Evolutionary conservation across 345 rosid species (phyloP).

Genomic region (Citrus australasica): DNA sequence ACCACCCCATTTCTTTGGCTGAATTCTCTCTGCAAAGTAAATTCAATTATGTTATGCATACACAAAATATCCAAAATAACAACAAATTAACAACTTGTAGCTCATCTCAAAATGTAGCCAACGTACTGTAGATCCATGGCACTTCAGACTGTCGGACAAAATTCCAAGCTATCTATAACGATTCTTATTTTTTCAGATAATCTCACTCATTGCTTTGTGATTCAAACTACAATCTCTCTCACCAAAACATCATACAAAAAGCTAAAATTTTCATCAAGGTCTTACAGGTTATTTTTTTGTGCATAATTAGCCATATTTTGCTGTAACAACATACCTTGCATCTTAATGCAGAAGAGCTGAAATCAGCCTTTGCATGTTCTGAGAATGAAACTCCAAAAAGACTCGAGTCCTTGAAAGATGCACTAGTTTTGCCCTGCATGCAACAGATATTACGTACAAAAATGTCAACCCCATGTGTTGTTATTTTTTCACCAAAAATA

Average conservation of each 20-base stretch:
- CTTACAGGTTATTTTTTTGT: neutral
- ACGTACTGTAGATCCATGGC: neutral
- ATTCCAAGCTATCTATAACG: neutral
- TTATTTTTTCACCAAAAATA: neutral
- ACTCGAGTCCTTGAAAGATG: constrained; percentile 65
- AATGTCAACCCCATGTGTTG: constrained; percentile 1
- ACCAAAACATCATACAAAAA: too few species aligned
- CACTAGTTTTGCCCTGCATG: constrained; percentile 54
- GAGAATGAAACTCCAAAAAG: constrained; percentile 72
- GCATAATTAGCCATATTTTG: neutral
- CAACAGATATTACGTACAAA: neutral
- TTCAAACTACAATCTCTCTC: too few species aligned
- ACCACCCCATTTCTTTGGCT: constrained; percentile 41
- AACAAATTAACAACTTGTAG: neutral
- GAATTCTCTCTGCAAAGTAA: constrained; percentile 41
- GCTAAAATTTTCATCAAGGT: neutral
- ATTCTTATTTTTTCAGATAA: too few species aligned
- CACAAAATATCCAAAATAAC: neutral
- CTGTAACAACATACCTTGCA: constrained; percentile 47
- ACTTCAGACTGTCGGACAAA: neutral
- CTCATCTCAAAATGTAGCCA: too few species aligned
- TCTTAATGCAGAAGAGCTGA: constrained; percentile 49
- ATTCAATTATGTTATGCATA: neutral
- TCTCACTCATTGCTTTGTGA: too few species aligned
- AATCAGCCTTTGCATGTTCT: constrained; percentile 52